Conservation (phyloP, 805 yeast genomes). For the Groenewaldozyma salmanticensis region DNA sequence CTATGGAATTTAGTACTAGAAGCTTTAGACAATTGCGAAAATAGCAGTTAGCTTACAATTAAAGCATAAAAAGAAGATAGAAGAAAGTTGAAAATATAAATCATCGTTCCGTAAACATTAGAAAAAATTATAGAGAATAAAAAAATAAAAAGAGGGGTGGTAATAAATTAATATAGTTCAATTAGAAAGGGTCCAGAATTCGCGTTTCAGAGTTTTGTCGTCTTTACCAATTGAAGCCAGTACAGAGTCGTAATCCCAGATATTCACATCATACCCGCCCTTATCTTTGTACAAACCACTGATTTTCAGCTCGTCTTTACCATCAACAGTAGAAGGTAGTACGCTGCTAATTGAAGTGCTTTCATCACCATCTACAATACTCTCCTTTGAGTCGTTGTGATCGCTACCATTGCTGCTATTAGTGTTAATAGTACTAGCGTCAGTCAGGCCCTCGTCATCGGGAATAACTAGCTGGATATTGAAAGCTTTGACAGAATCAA, state of each 20-base stretch:
- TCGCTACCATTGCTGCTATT: background rate
- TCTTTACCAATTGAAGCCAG: constrained; percentile 16
- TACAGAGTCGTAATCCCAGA: constrained; percentile 21
- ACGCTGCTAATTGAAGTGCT: background rate
- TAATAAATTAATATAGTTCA: background rate
- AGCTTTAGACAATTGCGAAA: constrained; percentile 32
- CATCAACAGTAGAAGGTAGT: constrained; percentile 10
- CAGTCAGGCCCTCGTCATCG: constrained; percentile 17
- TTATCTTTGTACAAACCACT: constrained; percentile 11
- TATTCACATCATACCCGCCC: constrained; percentile 4
- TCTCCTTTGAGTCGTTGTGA: background rate
- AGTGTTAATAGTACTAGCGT: background rate
- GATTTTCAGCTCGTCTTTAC: constrained; percentile 6
- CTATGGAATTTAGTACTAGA: constrained; percentile 40
- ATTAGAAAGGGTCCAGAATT: constrained; percentile 20
- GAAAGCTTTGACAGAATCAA: constrained; percentile 21
- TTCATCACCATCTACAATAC: background rate
- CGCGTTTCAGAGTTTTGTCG: constrained; percentile 14
- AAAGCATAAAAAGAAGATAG: background rate
- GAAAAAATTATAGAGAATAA: constrained; percentile 2
- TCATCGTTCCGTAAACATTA: background rate
- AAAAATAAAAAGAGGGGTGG: background rate
- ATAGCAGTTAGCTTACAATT: too few species aligned
- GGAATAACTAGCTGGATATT: constrained; percentile 23
- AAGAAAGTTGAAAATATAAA: constrained; percentile 1